Evolutionary conservation across 805 yeast genomes (phyloP).

Genomic region (Candida ascalaphidarum): DNA sequence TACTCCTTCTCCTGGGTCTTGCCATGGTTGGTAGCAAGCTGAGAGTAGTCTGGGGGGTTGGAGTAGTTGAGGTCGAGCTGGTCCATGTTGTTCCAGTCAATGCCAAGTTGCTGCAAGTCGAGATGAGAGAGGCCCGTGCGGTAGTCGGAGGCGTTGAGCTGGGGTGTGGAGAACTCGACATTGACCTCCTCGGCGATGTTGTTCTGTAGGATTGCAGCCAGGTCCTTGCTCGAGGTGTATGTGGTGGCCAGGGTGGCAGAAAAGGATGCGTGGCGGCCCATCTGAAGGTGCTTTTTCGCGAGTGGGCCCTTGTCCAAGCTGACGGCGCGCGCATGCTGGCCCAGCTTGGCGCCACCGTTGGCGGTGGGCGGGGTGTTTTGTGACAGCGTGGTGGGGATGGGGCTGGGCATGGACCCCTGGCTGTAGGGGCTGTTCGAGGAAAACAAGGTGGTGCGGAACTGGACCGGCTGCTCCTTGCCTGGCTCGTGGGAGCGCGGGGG

Average conservation of each 20-base stretch:
- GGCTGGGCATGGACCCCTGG: conserved; percentile 13
- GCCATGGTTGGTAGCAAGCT: not conserved
- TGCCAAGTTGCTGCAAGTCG: conserved; percentile 27
- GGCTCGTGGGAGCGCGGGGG: not conserved
- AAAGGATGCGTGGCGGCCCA: conserved; percentile 46
- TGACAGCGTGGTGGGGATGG: conserved; percentile 14
- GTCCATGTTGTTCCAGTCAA: conserved; percentile 22
- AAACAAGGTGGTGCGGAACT: conserved; percentile 9
- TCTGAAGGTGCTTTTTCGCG: not conserved
- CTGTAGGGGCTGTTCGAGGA: conserved; percentile 1
- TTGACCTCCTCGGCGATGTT: conserved; percentile 37
- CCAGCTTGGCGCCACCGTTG: conserved; percentile 1
- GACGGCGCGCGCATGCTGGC: conserved; percentile 7
- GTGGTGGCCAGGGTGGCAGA: conserved; percentile 56
- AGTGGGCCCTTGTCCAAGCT: not conserved
- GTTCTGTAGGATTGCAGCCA: conserved; percentile 22
- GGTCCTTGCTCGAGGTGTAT: conserved; percentile 46
- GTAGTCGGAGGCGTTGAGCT: conserved; percentile 43
- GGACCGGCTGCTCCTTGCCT: not conserved
- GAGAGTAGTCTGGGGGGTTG: not conserved
- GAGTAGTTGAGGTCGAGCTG: conserved; percentile 15
- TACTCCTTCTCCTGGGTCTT: conserved; percentile 3
- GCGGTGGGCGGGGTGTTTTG: conserved; percentile 16
- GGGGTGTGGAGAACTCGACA: conserved; percentile 80
- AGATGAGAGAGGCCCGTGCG: conserved; percentile 23